Percentiles rank a stretch among this genome's conserved stretches.
Conservation (phyloP, 306 rosid species). For the Ceratonia siliqua region DNA sequence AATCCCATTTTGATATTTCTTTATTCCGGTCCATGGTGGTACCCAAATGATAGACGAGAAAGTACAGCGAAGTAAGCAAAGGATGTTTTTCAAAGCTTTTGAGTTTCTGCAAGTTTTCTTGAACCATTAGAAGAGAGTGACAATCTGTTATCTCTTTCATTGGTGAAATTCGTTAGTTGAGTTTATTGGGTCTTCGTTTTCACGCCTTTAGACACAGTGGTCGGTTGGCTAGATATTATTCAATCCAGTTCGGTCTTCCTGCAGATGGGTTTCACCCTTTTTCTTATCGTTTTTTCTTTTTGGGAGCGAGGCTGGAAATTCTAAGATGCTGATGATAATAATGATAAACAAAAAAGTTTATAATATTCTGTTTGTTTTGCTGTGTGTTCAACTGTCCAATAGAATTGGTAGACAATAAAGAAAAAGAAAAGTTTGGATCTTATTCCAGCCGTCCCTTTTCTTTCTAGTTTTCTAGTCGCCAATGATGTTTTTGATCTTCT, state of each 20-base stretch:
- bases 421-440: conserved; percentile 43
- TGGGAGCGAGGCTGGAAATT: not conserved
- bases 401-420: conserved; percentile 1
- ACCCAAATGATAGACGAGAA: not conserved
- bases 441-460: conserved; percentile 16
- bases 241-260: conserved; percentile 13
- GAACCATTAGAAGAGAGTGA: not conserved
- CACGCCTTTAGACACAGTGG: conserved; percentile 34
- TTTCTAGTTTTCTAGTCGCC: conserved; percentile 32
- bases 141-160: not conserved
- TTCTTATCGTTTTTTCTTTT: not conserved
- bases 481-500: conserved; percentile 33
- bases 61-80: conserved; percentile 21
- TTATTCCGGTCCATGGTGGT: conserved; percentile 28
- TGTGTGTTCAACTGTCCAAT: conserved; percentile 43
- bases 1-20: conserved; percentile 6
- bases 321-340: not conserved
- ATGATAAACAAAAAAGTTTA: conserved; percentile 6
- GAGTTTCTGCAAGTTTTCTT: not conserved
- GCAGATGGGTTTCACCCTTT: not conserved
- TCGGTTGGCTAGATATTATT: not conserved
- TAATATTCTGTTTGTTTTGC: conserved; percentile 17
- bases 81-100: conserved; percentile 2
- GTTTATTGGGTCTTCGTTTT: conserved; percentile 20
- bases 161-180: not conserved